These are phyloP conservation scores for Gloeopeniophorella convolvens DNA, from an alignment of 768 basidiomycete genomes.

Conservation along the genomic window DNA sequence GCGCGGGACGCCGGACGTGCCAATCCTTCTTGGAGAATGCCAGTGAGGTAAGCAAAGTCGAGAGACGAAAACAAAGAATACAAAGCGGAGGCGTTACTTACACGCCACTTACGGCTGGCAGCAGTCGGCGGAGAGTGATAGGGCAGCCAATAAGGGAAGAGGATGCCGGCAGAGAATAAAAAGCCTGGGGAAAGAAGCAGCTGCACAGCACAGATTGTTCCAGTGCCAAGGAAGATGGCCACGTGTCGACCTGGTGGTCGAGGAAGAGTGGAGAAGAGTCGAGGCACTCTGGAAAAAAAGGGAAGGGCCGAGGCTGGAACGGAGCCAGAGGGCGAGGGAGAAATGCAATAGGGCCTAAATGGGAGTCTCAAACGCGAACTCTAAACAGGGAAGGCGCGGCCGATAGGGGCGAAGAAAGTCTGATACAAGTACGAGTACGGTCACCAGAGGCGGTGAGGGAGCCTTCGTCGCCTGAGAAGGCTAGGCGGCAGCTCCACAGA, in stretches of 20 bases:
- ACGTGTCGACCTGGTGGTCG: too few species aligned
- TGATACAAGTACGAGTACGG: neutral
- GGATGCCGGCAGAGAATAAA: slow-evolving; percentile 2
- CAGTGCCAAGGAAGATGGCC: too few species aligned
- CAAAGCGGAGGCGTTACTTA: too few species aligned
- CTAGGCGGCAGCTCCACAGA: too few species aligned
- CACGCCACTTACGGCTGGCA: neutral
- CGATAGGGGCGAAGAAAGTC: neutral
- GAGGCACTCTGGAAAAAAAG: neutral
- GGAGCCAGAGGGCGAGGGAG: neutral
- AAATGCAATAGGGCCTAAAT: neutral
- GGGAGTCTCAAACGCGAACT: neutral
- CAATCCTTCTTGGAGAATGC: too few species aligned
- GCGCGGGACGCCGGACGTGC: too few species aligned
- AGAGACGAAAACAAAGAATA: neutral
- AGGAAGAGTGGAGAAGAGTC: too few species aligned
- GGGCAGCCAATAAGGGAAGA: neutral
- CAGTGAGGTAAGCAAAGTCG: neutral
- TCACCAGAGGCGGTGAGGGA: too few species aligned
- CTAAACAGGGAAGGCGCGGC: neutral
- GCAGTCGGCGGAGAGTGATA: neutral
- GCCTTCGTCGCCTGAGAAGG: too few species aligned
- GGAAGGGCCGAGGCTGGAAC: neutral
- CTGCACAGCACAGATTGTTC: neutral
- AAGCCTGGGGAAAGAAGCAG: neutral